These are phyloP conservation scores for Botrytis sinoallii DNA, from an alignment of 2,329 filamentous ascomycete species.

Conservation along the genomic window DNA sequence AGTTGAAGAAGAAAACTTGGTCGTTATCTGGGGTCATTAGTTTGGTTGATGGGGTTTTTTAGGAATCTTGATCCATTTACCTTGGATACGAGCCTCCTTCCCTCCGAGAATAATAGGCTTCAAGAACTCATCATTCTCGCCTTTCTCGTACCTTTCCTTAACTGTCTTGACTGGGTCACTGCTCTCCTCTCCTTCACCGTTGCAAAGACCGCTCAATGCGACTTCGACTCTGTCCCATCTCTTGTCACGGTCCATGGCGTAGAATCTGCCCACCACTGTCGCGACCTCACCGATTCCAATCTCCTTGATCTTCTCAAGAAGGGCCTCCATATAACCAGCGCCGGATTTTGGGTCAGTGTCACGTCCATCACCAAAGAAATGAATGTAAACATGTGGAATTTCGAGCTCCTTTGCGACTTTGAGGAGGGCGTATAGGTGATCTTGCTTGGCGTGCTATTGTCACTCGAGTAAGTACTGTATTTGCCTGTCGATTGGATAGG, in stretches of 20 bases:
- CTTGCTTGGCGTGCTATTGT: conserved; percentile 81
- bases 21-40: conserved; percentile 64
- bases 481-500: neutral
- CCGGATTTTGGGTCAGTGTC: conserved; percentile 97
- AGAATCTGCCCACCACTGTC: conserved; percentile 94
- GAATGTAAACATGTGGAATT: conserved; percentile 90
- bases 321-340: conserved; percentile 80
- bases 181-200: conserved; percentile 82
- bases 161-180: conserved; percentile 83
- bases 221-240: conserved; percentile 94
- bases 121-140: conserved; percentile 94
- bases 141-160: conserved; percentile 81
- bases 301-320: conserved; percentile 78
- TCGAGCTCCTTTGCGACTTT: conserved; percentile 84
- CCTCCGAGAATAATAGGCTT: conserved; percentile 96
- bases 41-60: neutral
- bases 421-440: conserved; percentile 83
- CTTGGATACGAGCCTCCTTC: conserved; percentile 79
- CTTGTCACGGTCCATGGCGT: conserved; percentile 99
- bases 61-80: conserved; percentile 44
- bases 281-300: conserved; percentile 83
- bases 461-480: conserved; percentile 22
- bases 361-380: conserved; percentile 98
- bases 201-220: conserved; percentile 77
- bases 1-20: conserved; percentile 99